These are phyloP conservation scores for Monosporozyma yasuniensis DNA, from an alignment of 805 yeast genomes.

Conservation along the genomic window DNA sequence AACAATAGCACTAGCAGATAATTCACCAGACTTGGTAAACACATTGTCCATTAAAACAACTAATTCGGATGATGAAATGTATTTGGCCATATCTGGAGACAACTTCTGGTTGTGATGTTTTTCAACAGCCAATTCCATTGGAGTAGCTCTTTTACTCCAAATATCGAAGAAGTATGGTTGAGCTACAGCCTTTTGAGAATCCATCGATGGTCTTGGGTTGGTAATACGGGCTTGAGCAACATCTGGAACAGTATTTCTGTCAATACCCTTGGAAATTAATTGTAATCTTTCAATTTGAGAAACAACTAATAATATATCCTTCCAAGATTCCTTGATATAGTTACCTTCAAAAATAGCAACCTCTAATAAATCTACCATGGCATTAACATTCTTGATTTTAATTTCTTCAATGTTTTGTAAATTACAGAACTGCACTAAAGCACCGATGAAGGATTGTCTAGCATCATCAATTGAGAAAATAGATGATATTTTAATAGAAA, in stretches of 20 bases:
- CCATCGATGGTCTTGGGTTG: conserved; percentile 42
- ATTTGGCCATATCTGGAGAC: conserved; percentile 46
- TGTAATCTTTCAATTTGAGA: conserved; percentile 90
- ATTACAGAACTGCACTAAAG: conserved; percentile 79
- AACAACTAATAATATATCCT: conserved; percentile 65
- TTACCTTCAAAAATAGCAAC: conserved; percentile 78
- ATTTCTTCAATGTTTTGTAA: conserved; percentile 72
- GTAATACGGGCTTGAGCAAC: conserved; percentile 67
- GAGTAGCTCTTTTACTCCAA: conserved; percentile 45
- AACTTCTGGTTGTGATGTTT: conserved; percentile 66
- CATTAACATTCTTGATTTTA: conserved; percentile 70
- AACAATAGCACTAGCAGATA: conserved; percentile 77
- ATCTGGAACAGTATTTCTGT: conserved; percentile 79
- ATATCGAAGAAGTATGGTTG: conserved; percentile 46
- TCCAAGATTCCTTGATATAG: conserved; percentile 69
- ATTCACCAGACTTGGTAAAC: conserved; percentile 69
- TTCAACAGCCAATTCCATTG: conserved; percentile 58
- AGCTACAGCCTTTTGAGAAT: conserved; percentile 35
- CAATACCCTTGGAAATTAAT: conserved; percentile 77
- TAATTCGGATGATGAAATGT: conserved; percentile 55
- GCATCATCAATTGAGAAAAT: conserved; percentile 78
- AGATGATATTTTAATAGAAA: conserved; percentile 76
- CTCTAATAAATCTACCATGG: conserved; percentile 63
- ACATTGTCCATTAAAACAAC: conserved; percentile 80
- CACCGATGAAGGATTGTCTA: conserved; percentile 80